A percentile compares a stretch with the other conserved stretches of the same genome.
phyloP scores from a whole-genome alignment of 208 protist species.

The Angomonas ambiguus region DNA sequence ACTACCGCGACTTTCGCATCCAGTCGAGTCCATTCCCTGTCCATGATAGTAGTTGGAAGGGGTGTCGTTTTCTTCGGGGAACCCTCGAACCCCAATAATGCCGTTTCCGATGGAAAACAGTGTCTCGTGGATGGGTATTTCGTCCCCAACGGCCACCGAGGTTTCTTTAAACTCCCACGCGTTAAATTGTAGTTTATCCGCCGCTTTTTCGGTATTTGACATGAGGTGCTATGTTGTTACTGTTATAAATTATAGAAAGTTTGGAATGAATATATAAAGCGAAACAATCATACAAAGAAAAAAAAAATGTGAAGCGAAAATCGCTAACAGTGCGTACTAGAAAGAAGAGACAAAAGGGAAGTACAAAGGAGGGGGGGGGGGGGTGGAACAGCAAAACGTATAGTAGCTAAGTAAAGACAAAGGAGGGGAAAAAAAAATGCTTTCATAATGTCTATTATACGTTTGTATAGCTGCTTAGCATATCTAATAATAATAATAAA shows the following conservation, averaged over 20 bases:
- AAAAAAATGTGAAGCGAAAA: slow-evolving; percentile 15
- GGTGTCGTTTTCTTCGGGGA: slow-evolving; percentile 47
- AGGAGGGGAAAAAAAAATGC: background rate
- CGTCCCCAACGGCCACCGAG: slow-evolving; percentile 25
- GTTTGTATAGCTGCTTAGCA: too few species aligned
- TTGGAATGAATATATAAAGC: background rate
- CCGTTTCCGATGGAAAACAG: slow-evolving; percentile 85
- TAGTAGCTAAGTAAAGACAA: background rate
- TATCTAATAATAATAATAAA: too few species aligned
- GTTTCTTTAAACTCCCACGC: slow-evolving; percentile 70
- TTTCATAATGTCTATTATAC: background rate
- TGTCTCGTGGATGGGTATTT: slow-evolving; percentile 62
- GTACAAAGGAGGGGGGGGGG: background rate
- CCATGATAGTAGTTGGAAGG: slow-evolving; percentile 2
- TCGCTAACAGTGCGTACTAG: slow-evolving; percentile 1
- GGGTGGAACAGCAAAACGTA: background rate
- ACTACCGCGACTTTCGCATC: background rate
- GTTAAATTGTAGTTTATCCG: slow-evolving; percentile 23
- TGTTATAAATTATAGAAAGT: too few species aligned
- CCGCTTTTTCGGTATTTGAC: background rate
- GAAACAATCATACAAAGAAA: background rate
- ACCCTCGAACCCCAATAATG: slow-evolving; percentile 73
- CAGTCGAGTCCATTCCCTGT: background rate
- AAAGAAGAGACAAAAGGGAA: slow-evolving; percentile 3
- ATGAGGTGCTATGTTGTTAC: background rate